Base-by-base conservation (phyloP, 139 green algal genomes). In the Micromonas commoda region DNA sequence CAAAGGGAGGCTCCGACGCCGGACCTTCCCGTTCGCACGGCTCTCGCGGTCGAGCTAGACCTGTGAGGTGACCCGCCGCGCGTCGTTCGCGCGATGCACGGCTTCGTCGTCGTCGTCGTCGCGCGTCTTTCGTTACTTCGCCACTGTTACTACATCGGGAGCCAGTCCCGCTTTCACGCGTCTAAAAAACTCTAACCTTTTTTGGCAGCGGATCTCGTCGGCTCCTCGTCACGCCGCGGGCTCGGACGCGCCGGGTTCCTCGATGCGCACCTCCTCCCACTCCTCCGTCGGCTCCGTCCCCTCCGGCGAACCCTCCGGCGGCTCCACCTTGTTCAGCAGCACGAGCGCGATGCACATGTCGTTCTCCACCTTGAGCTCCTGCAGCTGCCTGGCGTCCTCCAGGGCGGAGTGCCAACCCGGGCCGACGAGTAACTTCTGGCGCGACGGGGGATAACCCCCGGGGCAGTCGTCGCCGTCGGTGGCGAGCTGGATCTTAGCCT, bases 401-500 rank as follows among this genome's bases (percentile, higher is more conserved):
- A 57, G 45, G 45, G 16, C 45, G 45, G 9, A 16, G 9, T 9
- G 9, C 45, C 9, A 23, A 16, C 16, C 16, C 45, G 45, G 45
- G 16, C 45, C 45, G 45, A 16, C 9, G 45, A 16, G 9, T 9
- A 57, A 16, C 9, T 16, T 9, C 16, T 57, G 45, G 45, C 45
- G 45, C 45, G 9, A 9, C 9, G 16, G 9, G 45, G 9, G 45
- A 16, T 23, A 16, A 9, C 45, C 45, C 9, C 9, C 16, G 16
- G 45, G 45, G 45, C 9, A 16, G 45, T 23, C 9, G 45, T 57
- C 45, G 16, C 9, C 16, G 9, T 57, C 45, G 9, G 45, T 57
- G 9, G 45, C 45, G 45, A 4, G 89, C 74, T 93, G 84, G 64
- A 96, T 79, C 81, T 93, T 94, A 68, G 86, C 65, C 80, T 96